Evolutionary conservation across 805 yeast genomes (phyloP), one percentile per base, ranked within the genome.

Genomic region (Dipodascopsis tothii): DNA sequence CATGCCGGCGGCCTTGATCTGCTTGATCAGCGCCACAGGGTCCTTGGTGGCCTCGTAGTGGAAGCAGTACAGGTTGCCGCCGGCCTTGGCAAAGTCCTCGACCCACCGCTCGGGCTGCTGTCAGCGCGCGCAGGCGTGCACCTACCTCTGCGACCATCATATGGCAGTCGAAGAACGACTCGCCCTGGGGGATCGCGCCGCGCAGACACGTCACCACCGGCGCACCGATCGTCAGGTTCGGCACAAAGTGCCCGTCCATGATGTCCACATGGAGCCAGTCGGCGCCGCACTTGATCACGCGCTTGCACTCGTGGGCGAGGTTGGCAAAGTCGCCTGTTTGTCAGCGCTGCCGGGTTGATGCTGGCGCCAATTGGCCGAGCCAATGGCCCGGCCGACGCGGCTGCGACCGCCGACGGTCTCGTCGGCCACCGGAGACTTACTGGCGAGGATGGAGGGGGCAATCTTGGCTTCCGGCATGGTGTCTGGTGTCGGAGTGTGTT

Each of bases 221-320:
- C 30, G 94, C 86, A 21, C 99, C 99, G 58, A 92, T 71, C 1
- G 96, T 81, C 54, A 92, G 81, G 68, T 92, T 92, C 54, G 98
- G 98, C 39, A 92, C 99, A 62, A 92, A 92, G 66, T 90, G 88
- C 39, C 98, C 98, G 63, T 92, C 99, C 99, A 92, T 92, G 39
- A 92, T 90, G 65, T 92, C 99, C 41, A 92, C 78, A 65, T 92
- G 99, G 50, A 92, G 78, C 99, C 99, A 92, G 58, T 90, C 95
- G 18, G 96, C 94, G 20, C 84, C 81, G 44, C 81, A 72, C 41
- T 77, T 75, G 60, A 85, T 78, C 67, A 88, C 82, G 46, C 74
- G 72, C 60, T 81, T 82, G 65, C 96, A 85, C 51, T 88, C 90
- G 54, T 86, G 77, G 39, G 94, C 96, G 49, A 92, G 68, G 56